Conservation (phyloP, 352 stramenopile species). For the Pythium sukuiense region DNA sequence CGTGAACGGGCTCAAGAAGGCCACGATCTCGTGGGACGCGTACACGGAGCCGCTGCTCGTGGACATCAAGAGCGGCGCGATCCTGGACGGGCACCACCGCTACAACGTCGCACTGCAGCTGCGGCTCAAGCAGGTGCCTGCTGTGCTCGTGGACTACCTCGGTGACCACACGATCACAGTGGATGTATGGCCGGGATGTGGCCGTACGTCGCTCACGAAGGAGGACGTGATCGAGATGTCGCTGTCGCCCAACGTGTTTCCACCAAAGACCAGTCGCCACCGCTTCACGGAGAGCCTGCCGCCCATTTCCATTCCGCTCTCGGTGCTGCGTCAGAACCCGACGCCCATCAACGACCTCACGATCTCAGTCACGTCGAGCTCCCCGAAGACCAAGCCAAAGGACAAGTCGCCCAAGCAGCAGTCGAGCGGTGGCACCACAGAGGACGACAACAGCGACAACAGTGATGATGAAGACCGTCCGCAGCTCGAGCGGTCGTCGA, state of each 20-base stretch:
- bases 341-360: slow-evolving; percentile 47
- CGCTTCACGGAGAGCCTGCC: slow-evolving; percentile 78
- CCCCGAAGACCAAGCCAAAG: background rate
- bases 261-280: slow-evolving; percentile 84
- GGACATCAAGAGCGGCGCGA: slow-evolving; percentile 73
- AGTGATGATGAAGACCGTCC: background rate
- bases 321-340: slow-evolving; percentile 61
- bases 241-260: slow-evolving; percentile 78
- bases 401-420: background rate
- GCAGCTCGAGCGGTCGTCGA: slow-evolving; percentile 19
- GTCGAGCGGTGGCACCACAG: slow-evolving; percentile 5
- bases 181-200: slow-evolving; percentile 78
- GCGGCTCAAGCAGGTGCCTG: slow-evolving; percentile 67
- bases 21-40: slow-evolving; percentile 77
- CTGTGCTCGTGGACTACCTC: slow-evolving; percentile 81
- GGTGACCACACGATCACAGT: slow-evolving; percentile 71
- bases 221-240: slow-evolving; percentile 84
- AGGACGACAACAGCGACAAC: slow-evolving; percentile 8
- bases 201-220: slow-evolving; percentile 64
- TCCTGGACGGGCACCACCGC: slow-evolving; percentile 83
- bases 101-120: slow-evolving; percentile 80
- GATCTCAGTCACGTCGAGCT: slow-evolving; percentile 4
- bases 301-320: slow-evolving; percentile 81
- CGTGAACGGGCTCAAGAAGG: slow-evolving; percentile 74
- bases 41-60: slow-evolving; percentile 83